Conservation (phyloP, 1,139 yeast genomes). For the Scheffersomyces stambukii region DNA sequence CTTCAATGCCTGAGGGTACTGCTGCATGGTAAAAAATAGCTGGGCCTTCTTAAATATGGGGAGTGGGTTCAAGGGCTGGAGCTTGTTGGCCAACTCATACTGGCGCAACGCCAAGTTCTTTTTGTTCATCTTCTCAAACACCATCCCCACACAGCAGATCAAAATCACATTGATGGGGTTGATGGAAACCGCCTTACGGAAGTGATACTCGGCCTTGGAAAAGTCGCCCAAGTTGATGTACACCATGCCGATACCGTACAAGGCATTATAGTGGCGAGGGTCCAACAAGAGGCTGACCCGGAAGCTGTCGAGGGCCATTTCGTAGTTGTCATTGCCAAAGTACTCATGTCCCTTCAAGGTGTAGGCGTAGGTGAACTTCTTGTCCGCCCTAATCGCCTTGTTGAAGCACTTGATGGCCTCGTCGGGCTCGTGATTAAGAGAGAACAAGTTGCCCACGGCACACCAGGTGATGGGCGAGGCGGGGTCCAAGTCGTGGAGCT, state of each 20-base stretch:
- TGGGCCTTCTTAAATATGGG: constrained; percentile 91
- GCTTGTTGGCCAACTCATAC: constrained; percentile 76
- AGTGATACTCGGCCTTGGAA: constrained; percentile 80
- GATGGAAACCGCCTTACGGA: constrained; percentile 80
- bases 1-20: constrained; percentile 65
- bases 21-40: constrained; percentile 65
- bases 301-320: constrained; percentile 82
- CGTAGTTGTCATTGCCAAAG: constrained; percentile 84
- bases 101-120: constrained; percentile 73
- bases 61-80: constrained; percentile 83
- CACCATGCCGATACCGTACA: constrained; percentile 96
- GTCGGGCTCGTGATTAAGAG: constrained; percentile 79
- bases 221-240: constrained; percentile 83
- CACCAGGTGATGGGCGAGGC: constrained; percentile 87
- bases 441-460: constrained; percentile 82
- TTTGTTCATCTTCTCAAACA: constrained; percentile 71
- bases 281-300: constrained; percentile 74
- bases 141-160: constrained; percentile 93
- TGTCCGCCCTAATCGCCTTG: constrained; percentile 68
- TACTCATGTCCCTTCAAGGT: constrained; percentile 94
- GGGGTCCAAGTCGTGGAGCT: constrained; percentile 63
- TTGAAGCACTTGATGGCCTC: constrained; percentile 88
- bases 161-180: constrained; percentile 89
- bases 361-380: constrained; percentile 81
- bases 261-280: constrained; percentile 85